Conservation (phyloP, 1,284 basidiomycete species). For the Boletus holoroseus region DNA sequence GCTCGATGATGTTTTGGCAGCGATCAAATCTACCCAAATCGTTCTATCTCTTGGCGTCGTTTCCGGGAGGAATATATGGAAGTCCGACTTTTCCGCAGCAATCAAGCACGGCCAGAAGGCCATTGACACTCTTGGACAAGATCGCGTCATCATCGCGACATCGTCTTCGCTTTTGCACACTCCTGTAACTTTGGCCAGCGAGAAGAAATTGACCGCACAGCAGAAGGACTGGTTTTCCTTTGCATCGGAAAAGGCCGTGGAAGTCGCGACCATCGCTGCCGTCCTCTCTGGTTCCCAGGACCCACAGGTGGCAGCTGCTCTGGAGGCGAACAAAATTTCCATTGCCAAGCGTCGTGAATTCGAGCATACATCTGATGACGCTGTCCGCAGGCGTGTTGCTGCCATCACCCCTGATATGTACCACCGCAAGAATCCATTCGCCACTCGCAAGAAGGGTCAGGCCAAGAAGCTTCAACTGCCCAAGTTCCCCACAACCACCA, state of each 20-base stretch:
- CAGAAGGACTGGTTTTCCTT: constrained; percentile 99
- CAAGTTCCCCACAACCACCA: constrained; percentile 98
- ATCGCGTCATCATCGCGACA: constrained; percentile 91
- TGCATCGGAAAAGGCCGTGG: constrained; percentile 92
- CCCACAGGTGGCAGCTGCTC: constrained; percentile 57
- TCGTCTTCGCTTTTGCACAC: constrained; percentile 99
- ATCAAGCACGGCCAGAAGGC: constrained; percentile 85
- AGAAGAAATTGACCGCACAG: constrained; percentile 87
- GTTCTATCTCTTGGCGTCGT: constrained; percentile 93
- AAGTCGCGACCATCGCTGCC: constrained; percentile 86
- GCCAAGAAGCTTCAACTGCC: constrained; percentile 87
- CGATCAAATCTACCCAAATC: constrained; percentile 79
- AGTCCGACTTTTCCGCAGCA: constrained; percentile 87
- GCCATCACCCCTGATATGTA: constrained; percentile 87
- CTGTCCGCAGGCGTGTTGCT: constrained; percentile 93
- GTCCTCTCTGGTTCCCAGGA: constrained; percentile 81
- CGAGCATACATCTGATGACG: constrained; percentile 91
- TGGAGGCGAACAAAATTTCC: constrained; percentile 86
- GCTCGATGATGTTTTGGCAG: constrained; percentile 79
- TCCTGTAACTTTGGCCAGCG: constrained; percentile 90
- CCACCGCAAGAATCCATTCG: constrained; percentile 88
- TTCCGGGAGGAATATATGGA: constrained; percentile 99
- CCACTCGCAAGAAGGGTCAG: constrained; percentile 85
- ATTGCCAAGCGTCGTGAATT: constrained; percentile 96
- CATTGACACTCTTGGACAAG: constrained; percentile 72